phyloP scores from a whole-genome alignment of 805 yeast species.

The Pichia sporocuriosa region DNA sequence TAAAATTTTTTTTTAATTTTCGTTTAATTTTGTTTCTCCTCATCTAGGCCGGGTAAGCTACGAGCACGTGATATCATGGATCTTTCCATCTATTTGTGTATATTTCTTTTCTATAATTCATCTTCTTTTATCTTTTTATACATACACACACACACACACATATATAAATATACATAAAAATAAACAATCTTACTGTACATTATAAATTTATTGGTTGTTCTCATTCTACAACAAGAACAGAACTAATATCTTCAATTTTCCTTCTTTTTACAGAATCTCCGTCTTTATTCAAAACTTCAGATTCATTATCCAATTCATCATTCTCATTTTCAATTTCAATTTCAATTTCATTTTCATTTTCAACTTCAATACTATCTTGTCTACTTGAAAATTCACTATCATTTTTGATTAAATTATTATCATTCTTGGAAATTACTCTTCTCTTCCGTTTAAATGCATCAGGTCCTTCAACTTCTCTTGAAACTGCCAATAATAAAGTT shows the following conservation, averaged over 20 bases:
- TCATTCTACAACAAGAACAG: too few species aligned
- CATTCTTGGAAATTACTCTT: conserved; percentile 15
- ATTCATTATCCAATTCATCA: not conserved
- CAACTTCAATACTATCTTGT: conserved; percentile 27
- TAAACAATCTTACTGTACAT: too few species aligned
- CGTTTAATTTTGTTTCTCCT: too few species aligned
- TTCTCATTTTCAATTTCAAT: not conserved
- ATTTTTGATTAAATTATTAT: conserved; percentile 10
- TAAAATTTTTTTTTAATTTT: too few species aligned
- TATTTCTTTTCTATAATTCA: too few species aligned
- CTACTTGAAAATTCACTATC: conserved; percentile 21
- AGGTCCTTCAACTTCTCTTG: conserved; percentile 64
- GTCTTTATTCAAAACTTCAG: not conserved
- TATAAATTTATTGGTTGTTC: too few species aligned
- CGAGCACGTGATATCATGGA: too few species aligned
- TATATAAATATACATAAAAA: too few species aligned
- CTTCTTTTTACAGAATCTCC: not conserved
- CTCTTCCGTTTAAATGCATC: conserved; percentile 45
- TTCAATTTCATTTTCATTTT: not conserved
- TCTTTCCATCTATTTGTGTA: too few species aligned
- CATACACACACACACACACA: too few species aligned
- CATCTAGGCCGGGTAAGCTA: too few species aligned
- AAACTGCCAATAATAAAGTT: conserved; percentile 59
- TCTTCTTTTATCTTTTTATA: too few species aligned
- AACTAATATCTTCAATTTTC: conserved; percentile 2